A percentile compares a stretch with the other conserved stretches of the same genome.
Conservation (phyloP, 2,329 filamentous ascomycete genomes). For the Epichloe aotearoae region DNA sequence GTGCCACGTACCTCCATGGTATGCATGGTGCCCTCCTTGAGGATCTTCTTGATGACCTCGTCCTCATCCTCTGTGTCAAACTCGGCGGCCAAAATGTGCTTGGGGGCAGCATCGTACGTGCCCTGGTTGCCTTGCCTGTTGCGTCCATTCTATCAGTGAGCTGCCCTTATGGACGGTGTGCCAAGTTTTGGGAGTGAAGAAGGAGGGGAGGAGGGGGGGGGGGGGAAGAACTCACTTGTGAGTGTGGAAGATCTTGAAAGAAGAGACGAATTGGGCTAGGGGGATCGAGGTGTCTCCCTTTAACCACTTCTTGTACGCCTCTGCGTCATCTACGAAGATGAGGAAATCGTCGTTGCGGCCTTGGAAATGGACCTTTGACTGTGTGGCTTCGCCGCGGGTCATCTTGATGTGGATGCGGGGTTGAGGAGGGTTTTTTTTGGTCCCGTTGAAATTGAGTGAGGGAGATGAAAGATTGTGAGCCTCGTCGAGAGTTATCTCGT, state of each 20-base stretch:
- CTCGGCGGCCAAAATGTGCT: conserved; percentile 64
- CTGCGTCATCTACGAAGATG: conserved; percentile 44
- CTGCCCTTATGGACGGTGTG: background rate
- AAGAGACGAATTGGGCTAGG: conserved; percentile 70
- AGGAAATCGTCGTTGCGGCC: conserved; percentile 48
- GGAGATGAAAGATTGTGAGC: background rate
- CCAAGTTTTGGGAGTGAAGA: background rate
- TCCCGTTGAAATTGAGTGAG: background rate
- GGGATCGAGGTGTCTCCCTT: conserved; percentile 62
- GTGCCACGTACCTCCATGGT: conserved; percentile 33
- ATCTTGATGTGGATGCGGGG: conserved; percentile 29
- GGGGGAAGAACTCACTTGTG: conserved; percentile 58
- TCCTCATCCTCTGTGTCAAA: conserved; percentile 75
- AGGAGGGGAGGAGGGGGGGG: background rate
- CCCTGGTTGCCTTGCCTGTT: conserved; percentile 76
- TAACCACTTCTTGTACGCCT: conserved; percentile 65
- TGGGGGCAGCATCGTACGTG: conserved; percentile 61
- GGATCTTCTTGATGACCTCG: conserved; percentile 67
- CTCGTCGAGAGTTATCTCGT: background rate
- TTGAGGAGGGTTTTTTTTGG: background rate
- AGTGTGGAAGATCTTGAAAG: conserved; percentile 82
- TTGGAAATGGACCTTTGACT: conserved; percentile 78
- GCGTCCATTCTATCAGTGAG: too few relatives aligned
- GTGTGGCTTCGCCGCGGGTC: conserved; percentile 56
- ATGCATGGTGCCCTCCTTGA: conserved; percentile 62